Conservation (phyloP, 352 stramenopile genomes). For the Pythium aquatile region DNA sequence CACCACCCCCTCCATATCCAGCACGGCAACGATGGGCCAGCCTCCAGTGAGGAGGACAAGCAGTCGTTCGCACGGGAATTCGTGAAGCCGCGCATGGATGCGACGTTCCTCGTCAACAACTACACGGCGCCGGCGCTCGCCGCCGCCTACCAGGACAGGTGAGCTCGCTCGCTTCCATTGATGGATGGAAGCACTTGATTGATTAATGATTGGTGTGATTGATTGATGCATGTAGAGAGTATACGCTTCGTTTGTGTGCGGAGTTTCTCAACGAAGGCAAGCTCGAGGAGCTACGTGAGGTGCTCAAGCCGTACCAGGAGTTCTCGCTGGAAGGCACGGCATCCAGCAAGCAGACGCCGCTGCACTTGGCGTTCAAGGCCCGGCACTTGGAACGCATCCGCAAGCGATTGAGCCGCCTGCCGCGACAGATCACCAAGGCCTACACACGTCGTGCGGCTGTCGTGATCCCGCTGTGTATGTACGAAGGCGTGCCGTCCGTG, state of each 20-base stretch:
- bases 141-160: slow-evolving; percentile 93
- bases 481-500: slow-evolving; percentile 92
- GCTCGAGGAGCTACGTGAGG: slow-evolving; percentile 60
- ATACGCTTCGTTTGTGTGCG: slow-evolving; percentile 75
- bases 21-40: neutral
- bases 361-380: slow-evolving; percentile 76
- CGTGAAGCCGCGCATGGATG: slow-evolving; percentile 66
- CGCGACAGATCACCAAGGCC: slow-evolving; percentile 92
- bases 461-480: slow-evolving; percentile 96
- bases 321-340: slow-evolving; percentile 23
- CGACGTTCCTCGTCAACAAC: slow-evolving; percentile 92
- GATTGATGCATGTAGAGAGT: slow-evolving; percentile 38
- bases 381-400: slow-evolving; percentile 91
- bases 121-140: slow-evolving; percentile 96
- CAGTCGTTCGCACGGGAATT: slow-evolving; percentile 65
- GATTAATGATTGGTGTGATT: neutral
- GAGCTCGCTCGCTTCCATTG: slow-evolving; percentile 14
- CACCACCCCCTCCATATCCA: slow-evolving; percentile 6
- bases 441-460: slow-evolving; percentile 92
- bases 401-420: slow-evolving; percentile 94
- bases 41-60: slow-evolving; percentile 17
- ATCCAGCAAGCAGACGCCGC: slow-evolving; percentile 35
- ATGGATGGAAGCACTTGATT: neutral
- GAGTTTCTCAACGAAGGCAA: slow-evolving; percentile 74
- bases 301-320: slow-evolving; percentile 73